phyloP scores from a whole-genome alignment of 805 yeast species.

The Starmerella sp. region DNA sequence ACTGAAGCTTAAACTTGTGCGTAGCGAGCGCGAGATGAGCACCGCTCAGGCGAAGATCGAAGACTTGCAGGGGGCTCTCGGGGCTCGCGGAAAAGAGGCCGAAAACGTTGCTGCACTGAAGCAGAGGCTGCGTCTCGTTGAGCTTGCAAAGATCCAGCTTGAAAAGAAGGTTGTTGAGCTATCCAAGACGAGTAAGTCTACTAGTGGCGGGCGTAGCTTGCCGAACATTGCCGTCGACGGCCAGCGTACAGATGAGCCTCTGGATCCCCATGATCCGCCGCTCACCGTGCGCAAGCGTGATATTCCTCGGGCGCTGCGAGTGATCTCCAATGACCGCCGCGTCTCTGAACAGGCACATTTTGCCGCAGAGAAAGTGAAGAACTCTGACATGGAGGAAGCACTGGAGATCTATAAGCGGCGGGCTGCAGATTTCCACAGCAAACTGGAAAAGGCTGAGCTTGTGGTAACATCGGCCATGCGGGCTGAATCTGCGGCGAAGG shows the following conservation, averaged over 20 bases:
- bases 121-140: slow-evolving; percentile 15
- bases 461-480: slow-evolving; percentile 53
- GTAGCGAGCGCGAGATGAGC: slow-evolving; percentile 26
- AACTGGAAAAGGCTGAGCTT: slow-evolving; percentile 68
- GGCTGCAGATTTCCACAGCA: slow-evolving; percentile 61
- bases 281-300: slow-evolving; percentile 12
- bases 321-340: slow-evolving; percentile 21
- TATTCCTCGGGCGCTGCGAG: slow-evolving; percentile 12
- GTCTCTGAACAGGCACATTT: slow-evolving; percentile 40
- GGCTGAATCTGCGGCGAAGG: slow-evolving; percentile 43
- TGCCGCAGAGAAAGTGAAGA: slow-evolving; percentile 46
- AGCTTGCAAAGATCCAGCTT: slow-evolving; percentile 22
- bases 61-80: background rate
- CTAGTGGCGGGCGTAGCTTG: background rate
- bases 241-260: background rate
- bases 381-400: slow-evolving; percentile 42
- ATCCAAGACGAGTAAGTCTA: background rate
- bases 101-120: background rate
- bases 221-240: background rate
- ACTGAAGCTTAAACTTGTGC: slow-evolving; percentile 25
- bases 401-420: slow-evolving; percentile 55
- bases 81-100: background rate
- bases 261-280: slow-evolving; percentile 8
- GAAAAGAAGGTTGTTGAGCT: slow-evolving; percentile 12
- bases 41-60: slow-evolving; percentile 21